A percentile compares a stretch with the other conserved stretches of the same genome.
phyloP scores from a whole-genome alignment of 2,329 filamentous ascomycete species.

The Ophiosphaerella herpotricha region DNA sequence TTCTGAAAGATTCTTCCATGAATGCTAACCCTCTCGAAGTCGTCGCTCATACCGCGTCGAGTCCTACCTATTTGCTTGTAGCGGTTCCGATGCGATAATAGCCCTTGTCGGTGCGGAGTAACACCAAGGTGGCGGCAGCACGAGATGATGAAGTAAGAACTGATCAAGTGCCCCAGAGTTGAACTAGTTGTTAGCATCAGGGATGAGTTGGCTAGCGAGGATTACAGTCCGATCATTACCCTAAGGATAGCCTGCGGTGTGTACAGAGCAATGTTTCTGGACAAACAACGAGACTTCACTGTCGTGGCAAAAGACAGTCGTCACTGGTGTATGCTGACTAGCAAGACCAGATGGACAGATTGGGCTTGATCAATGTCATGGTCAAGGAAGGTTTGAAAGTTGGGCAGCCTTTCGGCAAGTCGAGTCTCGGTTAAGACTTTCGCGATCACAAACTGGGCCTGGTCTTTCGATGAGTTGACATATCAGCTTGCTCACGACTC shows the following conservation, averaged over 20 bases:
- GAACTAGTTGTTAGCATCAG: neutral
- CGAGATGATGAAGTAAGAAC: neutral
- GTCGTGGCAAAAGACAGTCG: conserved; percentile 20
- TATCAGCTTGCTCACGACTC: neutral
- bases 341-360: neutral
- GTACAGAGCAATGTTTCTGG: conserved; percentile 10
- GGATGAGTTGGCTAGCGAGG: conserved; percentile 2
- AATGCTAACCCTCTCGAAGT: conserved; percentile 32
- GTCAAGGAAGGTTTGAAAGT: neutral
- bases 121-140: neutral
- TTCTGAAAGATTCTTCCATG: conserved; percentile 48
- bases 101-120: neutral
- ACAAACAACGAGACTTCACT: conserved; percentile 14
- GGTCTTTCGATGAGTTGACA: neutral
- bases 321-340: conserved; percentile 13
- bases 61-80: neutral
- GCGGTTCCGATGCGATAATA: neutral
- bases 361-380: neutral
- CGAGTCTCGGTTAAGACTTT: neutral
- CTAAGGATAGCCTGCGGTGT: conserved; percentile 7
- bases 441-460: neutral
- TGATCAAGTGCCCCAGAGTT: neutral
- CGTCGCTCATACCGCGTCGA: conserved; percentile 18
- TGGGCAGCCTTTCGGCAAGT: conserved; percentile 2
- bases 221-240: conserved; percentile 1